phyloP scores from a whole-genome alignment of 768 basidiomycete genomes.

The Agaricus bisporus region DNA sequence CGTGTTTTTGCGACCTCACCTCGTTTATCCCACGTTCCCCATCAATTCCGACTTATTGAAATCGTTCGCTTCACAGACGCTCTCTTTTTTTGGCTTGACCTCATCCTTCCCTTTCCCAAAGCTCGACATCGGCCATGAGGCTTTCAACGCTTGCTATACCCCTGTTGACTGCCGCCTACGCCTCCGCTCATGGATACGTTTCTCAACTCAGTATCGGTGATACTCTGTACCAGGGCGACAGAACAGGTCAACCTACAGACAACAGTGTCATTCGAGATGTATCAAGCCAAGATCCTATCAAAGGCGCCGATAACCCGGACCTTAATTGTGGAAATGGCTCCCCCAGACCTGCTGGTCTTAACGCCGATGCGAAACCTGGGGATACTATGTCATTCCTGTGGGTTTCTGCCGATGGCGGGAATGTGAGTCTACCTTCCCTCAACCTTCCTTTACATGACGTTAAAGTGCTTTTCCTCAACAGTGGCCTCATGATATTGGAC shows the following conservation, averaged over 20 bases:
- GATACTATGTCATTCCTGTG: constrained; percentile 50
- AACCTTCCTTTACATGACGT: not conserved
- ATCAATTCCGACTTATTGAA: not conserved
- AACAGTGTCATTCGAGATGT: constrained; percentile 37
- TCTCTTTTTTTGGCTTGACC: not conserved
- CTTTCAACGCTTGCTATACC: constrained; percentile 23
- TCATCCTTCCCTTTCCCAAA: not conserved
- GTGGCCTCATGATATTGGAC: constrained; percentile 57
- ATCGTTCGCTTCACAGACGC: not conserved
- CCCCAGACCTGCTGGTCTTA: constrained; percentile 38
- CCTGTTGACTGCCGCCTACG: constrained; percentile 28
- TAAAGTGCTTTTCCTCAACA: constrained; percentile 10
- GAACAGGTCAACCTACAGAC: constrained; percentile 13
- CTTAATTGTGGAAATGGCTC: constrained; percentile 53
- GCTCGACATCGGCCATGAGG: constrained; percentile 18
- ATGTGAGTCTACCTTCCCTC: constrained; percentile 20
- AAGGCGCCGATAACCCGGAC: constrained; percentile 50
- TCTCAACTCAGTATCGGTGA: constrained; percentile 32
- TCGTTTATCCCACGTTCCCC: constrained; percentile 2
- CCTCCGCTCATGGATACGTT: constrained; percentile 42
- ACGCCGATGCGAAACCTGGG: constrained; percentile 55
- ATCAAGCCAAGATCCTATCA: constrained; percentile 30
- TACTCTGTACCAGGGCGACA: constrained; percentile 27
- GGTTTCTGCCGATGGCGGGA: constrained; percentile 37
- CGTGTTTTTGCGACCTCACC: not conserved